phyloP scores from a whole-genome alignment of 2,329 filamentous ascomycete species.

The Paecilomyces sp. region DNA sequence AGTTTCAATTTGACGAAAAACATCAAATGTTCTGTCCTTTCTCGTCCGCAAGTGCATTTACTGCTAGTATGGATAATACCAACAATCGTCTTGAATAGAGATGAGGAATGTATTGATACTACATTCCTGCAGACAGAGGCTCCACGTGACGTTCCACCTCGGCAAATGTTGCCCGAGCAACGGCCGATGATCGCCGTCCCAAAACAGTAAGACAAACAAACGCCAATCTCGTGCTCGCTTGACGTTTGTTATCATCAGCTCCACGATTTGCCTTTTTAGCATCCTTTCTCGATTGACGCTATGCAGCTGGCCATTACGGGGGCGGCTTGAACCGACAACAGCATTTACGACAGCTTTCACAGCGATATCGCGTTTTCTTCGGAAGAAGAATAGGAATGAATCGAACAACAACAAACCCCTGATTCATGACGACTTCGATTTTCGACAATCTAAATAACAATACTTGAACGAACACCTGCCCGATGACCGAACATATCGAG shows the following conservation, averaged over 20 bases:
- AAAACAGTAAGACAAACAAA: slow-evolving; percentile 5
- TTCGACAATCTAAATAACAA: too few relatives aligned
- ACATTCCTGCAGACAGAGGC: background rate
- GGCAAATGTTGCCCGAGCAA: slow-evolving; percentile 6
- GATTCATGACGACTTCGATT: background rate
- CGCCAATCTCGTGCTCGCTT: background rate
- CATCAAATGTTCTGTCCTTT: background rate
- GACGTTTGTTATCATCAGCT: background rate
- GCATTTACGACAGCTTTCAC: too few relatives aligned
- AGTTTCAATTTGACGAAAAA: background rate
- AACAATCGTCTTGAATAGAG: too few relatives aligned
- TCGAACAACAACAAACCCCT: background rate
- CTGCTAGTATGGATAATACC: too few relatives aligned
- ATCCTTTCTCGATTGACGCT: background rate
- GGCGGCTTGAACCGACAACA: background rate
- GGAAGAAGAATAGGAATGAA: background rate
- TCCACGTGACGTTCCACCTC: background rate
- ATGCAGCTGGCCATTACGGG: background rate
- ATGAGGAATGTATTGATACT: too few relatives aligned
- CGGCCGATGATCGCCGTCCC: slow-evolving; percentile 5
- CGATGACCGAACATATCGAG: background rate
- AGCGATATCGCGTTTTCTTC: too few relatives aligned
- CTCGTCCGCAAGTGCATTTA: too few relatives aligned
- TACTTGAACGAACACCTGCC: background rate
- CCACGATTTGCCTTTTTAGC: background rate